A percentile compares a stretch with the other conserved stretches of the same genome.
Conservation (phyloP, 495 filamentous ascomycete genomes). For the Penicillium goetzii region DNA sequence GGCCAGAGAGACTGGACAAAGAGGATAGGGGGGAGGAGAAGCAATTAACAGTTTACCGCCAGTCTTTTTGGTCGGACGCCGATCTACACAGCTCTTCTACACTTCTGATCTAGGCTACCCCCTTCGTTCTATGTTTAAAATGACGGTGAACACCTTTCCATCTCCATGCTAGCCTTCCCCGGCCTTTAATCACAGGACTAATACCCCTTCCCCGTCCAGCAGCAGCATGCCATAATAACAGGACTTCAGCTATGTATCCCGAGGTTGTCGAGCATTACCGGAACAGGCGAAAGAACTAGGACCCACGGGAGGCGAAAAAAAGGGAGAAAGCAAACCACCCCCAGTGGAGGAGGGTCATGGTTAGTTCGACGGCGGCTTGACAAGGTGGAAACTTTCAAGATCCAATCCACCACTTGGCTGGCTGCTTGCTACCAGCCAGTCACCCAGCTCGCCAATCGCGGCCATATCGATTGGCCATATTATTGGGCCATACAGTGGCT, state of each 20-base stretch:
- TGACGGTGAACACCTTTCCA: not conserved
- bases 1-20: not conserved
- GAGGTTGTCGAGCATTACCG: constrained; percentile 13
- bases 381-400: not conserved
- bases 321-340: not conserved
- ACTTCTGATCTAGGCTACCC: constrained; percentile 13
- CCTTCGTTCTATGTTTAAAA: not conserved
- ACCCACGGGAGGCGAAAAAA: constrained; percentile 10
- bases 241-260: not conserved
- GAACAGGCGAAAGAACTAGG: constrained; percentile 1
- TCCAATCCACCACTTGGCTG: constrained; percentile 6
- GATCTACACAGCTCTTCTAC: constrained; percentile 10
- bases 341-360: constrained; percentile 3
- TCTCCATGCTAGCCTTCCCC: not conserved
- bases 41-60: not conserved
- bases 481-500: not conserved
- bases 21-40: constrained; percentile 5
- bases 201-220: not conserved
- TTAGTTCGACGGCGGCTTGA: constrained; percentile 7
- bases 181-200: not conserved
- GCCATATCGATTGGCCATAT: not conserved
- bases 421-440: not conserved
- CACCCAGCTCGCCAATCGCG: not conserved
- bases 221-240: not conserved
- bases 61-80: not conserved